phyloP scores from a whole-genome alignment of 495 filamentous ascomycete species.

The Penicillium longicatenatum region DNA sequence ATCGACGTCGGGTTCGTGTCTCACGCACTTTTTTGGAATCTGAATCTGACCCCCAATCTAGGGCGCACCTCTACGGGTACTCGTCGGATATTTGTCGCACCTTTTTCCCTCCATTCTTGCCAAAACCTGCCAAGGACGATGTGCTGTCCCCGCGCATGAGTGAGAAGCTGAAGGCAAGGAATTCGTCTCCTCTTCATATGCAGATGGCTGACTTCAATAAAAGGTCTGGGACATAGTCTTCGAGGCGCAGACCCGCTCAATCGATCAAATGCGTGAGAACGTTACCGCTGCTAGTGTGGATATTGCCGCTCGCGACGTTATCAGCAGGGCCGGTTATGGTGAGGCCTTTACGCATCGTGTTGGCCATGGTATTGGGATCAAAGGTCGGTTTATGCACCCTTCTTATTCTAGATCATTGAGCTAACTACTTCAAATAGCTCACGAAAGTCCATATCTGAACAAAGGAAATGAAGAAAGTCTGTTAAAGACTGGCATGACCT shows the following conservation, averaged over 20 bases:
- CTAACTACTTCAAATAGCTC: constrained; percentile 30
- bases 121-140: constrained; percentile 16
- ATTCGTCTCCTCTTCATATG: background rate
- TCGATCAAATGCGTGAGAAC: constrained; percentile 41
- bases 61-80: constrained; percentile 57
- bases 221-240: constrained; percentile 54
- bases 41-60: constrained; percentile 10
- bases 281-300: constrained; percentile 52
- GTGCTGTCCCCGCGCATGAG: constrained; percentile 21
- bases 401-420: background rate
- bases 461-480: constrained; percentile 47
- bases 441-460: constrained; percentile 59
- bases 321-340: constrained; percentile 52
- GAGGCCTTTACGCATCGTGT: constrained; percentile 56
- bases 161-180: constrained; percentile 44
- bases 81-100: constrained; percentile 59
- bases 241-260: constrained; percentile 51
- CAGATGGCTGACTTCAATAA: background rate
- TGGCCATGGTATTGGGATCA: constrained; percentile 60
- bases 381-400: constrained; percentile 27
- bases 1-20: constrained; percentile 55
- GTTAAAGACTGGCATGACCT: constrained; percentile 53
- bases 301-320: constrained; percentile 54
- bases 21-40: background rate
- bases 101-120: constrained; percentile 48